Conservation (phyloP, 306 rosid species). For the Malus fusca region DNA sequence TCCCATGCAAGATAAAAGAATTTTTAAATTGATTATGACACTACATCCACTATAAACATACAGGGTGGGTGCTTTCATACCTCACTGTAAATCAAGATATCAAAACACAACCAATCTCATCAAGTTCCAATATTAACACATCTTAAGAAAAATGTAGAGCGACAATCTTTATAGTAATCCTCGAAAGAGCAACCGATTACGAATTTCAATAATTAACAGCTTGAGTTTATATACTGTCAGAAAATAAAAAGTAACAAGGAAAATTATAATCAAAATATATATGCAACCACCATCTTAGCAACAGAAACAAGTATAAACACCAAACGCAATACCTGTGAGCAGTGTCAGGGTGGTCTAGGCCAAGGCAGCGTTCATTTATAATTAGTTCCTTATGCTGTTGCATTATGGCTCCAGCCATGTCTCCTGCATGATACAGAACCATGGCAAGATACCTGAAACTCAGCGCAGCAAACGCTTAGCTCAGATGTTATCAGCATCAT, state of each 20-base stretch:
- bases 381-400: constrained; percentile 96
- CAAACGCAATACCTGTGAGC: constrained; percentile 74
- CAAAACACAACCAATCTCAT: background rate
- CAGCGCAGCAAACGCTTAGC: background rate
- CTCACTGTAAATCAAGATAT: background rate
- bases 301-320: constrained; percentile 10
- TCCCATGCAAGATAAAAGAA: background rate
- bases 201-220: background rate
- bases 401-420: constrained; percentile 95
- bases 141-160: background rate
- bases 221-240: background rate
- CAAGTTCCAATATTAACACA: background rate
- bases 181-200: background rate
- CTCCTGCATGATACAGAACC: constrained; percentile 99
- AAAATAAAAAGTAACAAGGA: background rate
- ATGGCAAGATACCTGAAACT: constrained; percentile 94
- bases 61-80: background rate
- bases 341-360: constrained; percentile 97
- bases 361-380: constrained; percentile 94
- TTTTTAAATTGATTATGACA: background rate
- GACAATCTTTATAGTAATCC: background rate
- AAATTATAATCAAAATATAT: background rate
- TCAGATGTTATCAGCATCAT: constrained; percentile 1
- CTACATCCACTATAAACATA: background rate
- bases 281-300: background rate